Percentiles rank a stretch among this genome's conserved stretches.
Evolutionary conservation across 345 rosid genomes (phyloP).

Genomic region (Reutealis trisperma): DNA sequence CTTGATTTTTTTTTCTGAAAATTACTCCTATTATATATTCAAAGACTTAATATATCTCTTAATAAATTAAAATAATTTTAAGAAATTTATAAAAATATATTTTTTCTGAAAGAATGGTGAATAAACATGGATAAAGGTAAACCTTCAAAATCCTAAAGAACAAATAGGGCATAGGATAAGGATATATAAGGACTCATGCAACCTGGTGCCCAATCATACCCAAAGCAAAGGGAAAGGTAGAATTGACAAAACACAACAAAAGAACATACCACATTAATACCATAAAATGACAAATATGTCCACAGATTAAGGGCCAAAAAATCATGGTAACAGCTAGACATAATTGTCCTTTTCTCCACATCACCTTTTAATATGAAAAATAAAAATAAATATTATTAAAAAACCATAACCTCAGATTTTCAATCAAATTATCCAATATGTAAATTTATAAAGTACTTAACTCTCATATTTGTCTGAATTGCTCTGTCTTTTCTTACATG

Average conservation of each 20-base stretch:
- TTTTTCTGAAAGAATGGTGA: too few relatives aligned
- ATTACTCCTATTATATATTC: too few relatives aligned
- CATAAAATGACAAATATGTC: conserved; percentile 36
- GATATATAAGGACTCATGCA: neutral
- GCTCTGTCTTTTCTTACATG: conserved; percentile 6
- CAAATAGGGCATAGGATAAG: neutral
- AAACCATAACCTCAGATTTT: conserved; percentile 23
- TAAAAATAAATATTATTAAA: too few relatives aligned
- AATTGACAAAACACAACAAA: conserved; percentile 37
- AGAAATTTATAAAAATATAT: too few relatives aligned
- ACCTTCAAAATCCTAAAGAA: neutral
- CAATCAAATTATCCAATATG: neutral
- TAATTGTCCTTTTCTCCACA: conserved; percentile 32
- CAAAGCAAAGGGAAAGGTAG: neutral
- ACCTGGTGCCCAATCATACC: conserved; percentile 2
- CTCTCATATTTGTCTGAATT: conserved; percentile 12
- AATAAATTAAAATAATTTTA: too few relatives aligned
- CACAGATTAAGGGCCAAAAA: conserved; percentile 34
- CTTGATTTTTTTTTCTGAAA: too few relatives aligned
- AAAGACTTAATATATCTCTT: too few relatives aligned
- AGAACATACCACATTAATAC: conserved; percentile 26
- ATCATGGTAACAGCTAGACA: conserved; percentile 28
- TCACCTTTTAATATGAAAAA: conserved; percentile 1
- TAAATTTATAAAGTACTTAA: neutral
- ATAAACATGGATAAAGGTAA: neutral